These are phyloP conservation scores for Polymyxa betae DNA, from an alignment of 208 protist species.

Conservation along the genomic window DNA sequence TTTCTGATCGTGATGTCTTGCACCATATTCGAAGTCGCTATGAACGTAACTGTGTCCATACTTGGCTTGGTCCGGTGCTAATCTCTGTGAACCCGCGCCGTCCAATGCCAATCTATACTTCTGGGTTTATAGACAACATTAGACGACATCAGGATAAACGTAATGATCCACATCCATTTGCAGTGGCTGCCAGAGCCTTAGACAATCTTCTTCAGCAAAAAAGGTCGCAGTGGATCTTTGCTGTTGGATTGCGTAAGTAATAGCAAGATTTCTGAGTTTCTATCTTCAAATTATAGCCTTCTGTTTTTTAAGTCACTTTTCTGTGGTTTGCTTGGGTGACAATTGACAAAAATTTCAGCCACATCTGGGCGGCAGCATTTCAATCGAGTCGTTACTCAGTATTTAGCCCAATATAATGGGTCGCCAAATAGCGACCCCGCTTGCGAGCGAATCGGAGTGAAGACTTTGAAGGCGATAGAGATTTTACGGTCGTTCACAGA, in stretches of 20 bases:
- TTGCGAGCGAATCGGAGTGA: neutral
- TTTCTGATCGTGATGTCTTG: neutral
- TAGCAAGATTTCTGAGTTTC: neutral
- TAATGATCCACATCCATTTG: neutral
- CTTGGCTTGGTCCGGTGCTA: neutral
- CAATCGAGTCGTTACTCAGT: neutral
- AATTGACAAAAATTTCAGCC: no score
- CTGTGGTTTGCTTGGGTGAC: no score
- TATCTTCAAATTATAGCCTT: neutral
- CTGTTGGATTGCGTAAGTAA: neutral
- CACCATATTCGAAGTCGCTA: neutral
- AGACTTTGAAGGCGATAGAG: neutral
- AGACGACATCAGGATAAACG: neutral
- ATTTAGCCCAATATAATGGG: neutral
- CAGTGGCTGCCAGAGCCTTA: neutral
- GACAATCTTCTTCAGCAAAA: neutral
- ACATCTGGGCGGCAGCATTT: neutral
- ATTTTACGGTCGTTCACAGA: neutral
- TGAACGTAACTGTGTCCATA: neutral
- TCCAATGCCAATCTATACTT: neutral
- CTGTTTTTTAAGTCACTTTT: neutral
- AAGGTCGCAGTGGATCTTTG: neutral
- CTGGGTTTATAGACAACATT: neutral
- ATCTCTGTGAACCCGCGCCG: neutral
- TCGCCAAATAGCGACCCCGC: neutral